Evolutionary conservation across 2,329 filamentous ascomycete species (phyloP), one percentile per base, ranked within the genome.

Genomic region (Cryphonectria parasitica): DNA sequence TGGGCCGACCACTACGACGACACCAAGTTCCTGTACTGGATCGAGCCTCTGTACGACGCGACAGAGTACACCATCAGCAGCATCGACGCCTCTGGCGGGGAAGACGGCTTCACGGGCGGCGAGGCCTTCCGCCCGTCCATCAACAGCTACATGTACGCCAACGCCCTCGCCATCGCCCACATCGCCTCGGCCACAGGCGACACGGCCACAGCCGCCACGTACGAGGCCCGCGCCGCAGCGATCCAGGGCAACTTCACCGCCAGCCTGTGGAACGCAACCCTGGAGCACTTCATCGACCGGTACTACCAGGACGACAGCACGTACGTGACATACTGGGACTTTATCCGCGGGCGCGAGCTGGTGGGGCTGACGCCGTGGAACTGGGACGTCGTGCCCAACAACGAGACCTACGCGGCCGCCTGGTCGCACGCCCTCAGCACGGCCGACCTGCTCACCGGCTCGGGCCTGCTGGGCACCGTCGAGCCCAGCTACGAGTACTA

Each of bases 1-100:
- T 81, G 80, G 77, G 74, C 76, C 2, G 82, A 83, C 65, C 78
- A 79, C 2, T 80, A 78, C 41, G 81, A 83, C 66, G 73, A 75
- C 0, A 75, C 75, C n/a, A 83, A 83, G 69, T 78, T 77, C 0
- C 73, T 84, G 7, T 84, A 83, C 72, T 83, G 78, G 74, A 78
- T 83, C 7, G 81, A 83, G 66, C 82, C 82, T 0, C 69, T 84
- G 1, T 78, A 78, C 0, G 82, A 84, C 73, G 82, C 82, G 0
- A 83, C 82, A 0, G 82, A 84, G 70, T 84, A 84, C 71, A 84
- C 81, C 1, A 83, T 83, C 62, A 78, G 80, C 0, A 82, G 79
- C 58, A 83, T 83, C 68, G 82, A 83, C 69, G 80, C 82, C 0
- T 79, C 77, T 0, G 76, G 78, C n/a, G 81, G 80, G 4, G 43